Percentiles rank a stretch among this genome's conserved stretches.
Conservation (phyloP, 768 basidiomycete species). For the Sporobolomyces pararoseus region DNA sequence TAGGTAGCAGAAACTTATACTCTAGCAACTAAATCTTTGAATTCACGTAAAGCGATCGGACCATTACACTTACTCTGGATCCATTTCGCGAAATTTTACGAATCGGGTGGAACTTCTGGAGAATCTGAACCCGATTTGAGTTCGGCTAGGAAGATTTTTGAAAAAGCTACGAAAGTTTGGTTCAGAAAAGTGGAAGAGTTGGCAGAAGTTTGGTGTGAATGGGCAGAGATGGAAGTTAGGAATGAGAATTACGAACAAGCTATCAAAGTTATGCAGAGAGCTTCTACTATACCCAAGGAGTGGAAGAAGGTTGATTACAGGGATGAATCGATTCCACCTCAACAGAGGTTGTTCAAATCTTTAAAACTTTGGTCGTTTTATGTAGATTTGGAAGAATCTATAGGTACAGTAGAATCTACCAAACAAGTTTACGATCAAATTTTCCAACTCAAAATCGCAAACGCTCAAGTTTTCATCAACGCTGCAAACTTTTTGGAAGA, state of each 20-base stretch:
- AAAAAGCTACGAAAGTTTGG: slow-evolving; percentile 84
- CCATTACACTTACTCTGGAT: slow-evolving; percentile 85
- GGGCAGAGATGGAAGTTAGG: slow-evolving; percentile 96
- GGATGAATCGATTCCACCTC: slow-evolving; percentile 85
- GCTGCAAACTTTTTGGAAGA: slow-evolving; percentile 96
- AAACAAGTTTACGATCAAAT: slow-evolving; percentile 96
- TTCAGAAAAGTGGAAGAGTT: slow-evolving; percentile 96
- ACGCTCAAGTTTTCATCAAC: slow-evolving; percentile 95
- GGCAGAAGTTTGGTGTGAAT: slow-evolving; percentile 98
- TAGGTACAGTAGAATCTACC: slow-evolving; percentile 84
- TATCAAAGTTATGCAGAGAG: slow-evolving; percentile 93
- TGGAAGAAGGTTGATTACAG: slow-evolving; percentile 79
- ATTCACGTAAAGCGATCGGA: slow-evolving; percentile 81
- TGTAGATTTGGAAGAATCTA: slow-evolving; percentile 93
- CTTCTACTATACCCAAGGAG: slow-evolving; percentile 82
- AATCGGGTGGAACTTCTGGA: slow-evolving; percentile 80
- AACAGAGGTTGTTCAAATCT: slow-evolving; percentile 90
- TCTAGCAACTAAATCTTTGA: slow-evolving; percentile 78
- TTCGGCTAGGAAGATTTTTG: slow-evolving; percentile 84
- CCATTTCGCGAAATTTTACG: slow-evolving; percentile 96
- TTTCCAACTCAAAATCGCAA: slow-evolving; percentile 90
- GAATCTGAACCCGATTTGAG: slow-evolving; percentile 73
- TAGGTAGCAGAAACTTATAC: slow-evolving; percentile 92
- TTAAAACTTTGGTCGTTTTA: slow-evolving; percentile 99
- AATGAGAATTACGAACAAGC: slow-evolving; percentile 98